Evolutionary conservation across 306 rosid species (phyloP), one percentile per base, ranked within the genome.

Genomic region (Urtica urens): DNA sequence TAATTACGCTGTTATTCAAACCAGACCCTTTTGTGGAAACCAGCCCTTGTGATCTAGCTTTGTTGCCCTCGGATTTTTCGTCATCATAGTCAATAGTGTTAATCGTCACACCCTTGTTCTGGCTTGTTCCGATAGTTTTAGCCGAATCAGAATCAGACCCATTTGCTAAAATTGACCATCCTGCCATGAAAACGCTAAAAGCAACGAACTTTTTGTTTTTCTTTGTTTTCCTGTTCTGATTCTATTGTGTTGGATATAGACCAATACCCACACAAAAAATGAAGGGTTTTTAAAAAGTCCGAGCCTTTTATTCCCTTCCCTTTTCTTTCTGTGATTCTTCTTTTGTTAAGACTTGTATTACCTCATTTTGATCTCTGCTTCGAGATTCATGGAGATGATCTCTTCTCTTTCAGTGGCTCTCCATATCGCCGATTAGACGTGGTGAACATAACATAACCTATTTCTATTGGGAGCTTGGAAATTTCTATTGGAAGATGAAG

Each of bases 121-220:
- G 60, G 63, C 27, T 48, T 15, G 58, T 57, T 17, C 58, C 71
- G 49, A n/a, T 46, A 46, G 35, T 49, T 46, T 83, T 74, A 38
- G 42, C 28, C 60, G 72, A 72, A 62, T 78, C 81, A 44, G 61
- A 40, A 52, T 60, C 64, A 43, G 77, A 68, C 63, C 70, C 80
- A 62, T 78, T 70, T 15, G 76, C 53, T 35, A 72, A 44, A 69
- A 26, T 41, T 38, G 79, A 66, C 72, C 83, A 74, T 60, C 64
- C 75, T 66, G 74, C 96, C 94, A 83, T 80, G 56, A 45, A 75
- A 75, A 35, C n/a, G 3, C 40, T 35, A 35, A 35, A 35, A 35
- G 70, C 52, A 60, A n/a, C 57, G 65, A 38, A 38, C 15, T 38
- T 38, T 13, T 38, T 9, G 18, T 53, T 59, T 46, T 44, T 51